Evolutionary conservation across 768 basidiomycete species (phyloP), one percentile per base, ranked within the genome.

Genomic region (Amanita polypyramis): DNA sequence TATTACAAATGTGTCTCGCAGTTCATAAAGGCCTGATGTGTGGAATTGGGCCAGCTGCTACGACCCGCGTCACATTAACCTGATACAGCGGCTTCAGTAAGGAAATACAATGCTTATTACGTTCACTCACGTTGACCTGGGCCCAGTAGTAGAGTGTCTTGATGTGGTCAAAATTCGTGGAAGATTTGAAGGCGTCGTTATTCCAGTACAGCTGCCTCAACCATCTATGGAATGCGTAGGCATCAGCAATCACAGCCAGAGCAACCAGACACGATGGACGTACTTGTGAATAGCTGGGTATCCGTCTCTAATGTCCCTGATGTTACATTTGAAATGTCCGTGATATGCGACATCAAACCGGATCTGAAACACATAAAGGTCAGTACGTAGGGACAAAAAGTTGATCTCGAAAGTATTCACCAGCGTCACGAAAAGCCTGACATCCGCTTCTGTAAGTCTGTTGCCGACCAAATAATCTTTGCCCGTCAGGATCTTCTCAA

Each of bases 281-380:
- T 47, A 76, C 79, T 61, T 60, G 66, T 97, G 76, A 43, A 96
- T 76, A 40, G 80, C 75, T n/a, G 94, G 93, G 63, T 93, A 98
- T 5, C 87, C 86, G 57, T 80, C 69, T 19, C 94, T 88, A 59
- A 96, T 87, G 38, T 76, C 80, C 27, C 83, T 80, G 54, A 90
- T 61, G 70, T 95, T 93, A 68, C 91, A 94, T 57, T 97, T 97
- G 76, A 98, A 98, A 61, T 92, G 89, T 0, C 83, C 79, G 39
- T 85, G 75, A 64, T 98, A 97, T 12, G 85, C 94, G 1, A 83
- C 80, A 56, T 95, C 92, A 65, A 93, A 94, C 30, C 91, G 88
- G 52, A 90, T 68, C 85, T 89, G 50, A 21, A 44, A 19, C 20
- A 3, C 8, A n/a, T 32, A 10, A 21, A 12, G 17, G 33, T 15